Base-by-base conservation (phyloP, 352 stramenopile species). In the Peronospora farinosa region DNA sequence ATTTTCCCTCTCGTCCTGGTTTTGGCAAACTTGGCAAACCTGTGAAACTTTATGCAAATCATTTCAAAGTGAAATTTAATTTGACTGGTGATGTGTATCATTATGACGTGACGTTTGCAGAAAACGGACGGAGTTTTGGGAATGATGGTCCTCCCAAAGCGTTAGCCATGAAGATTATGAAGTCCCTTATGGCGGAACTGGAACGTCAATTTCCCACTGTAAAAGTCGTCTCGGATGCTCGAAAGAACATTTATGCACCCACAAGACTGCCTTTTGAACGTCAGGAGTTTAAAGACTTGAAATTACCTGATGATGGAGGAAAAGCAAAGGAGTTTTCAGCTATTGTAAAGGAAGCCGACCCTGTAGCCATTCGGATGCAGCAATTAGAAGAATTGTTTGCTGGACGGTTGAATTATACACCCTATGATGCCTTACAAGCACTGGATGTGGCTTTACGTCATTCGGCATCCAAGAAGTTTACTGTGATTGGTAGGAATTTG, bases 341-440 rank as follows among this genome's bases (percentile, higher is more conserved):
- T 0, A 33, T 72, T 0, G 72, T 90, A 8, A 85, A 83, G 48
- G 73, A 64, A 21, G 64, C 74, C 0, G 59, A 80, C 42, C 72
- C 77, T 3, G 69, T 80, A 8, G 76, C 74, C 2, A 68, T 90
- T 19, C 74, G 75, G 47, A 74, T 86, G 60, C 51, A 84, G 23
- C 74, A 86, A 51, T 51, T 90, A 44, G 54, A 69, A 1, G 57
- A 76, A 25, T 55, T 90, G 1, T 86, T 82, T 31, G 50, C 53
- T 0, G 77, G 77, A 0, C 42, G 66, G 0, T 50, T 87, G 2
- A 90, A 86, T 54, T 88, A 88, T 57, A 90, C 72, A 44, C 79
- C 79, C 8, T 70, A 87, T 37, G 76, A 88, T 46, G 72, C 72
- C 4, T 48, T 90, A n/a, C 74, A 86, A 46, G 79, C 79, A 25